A percentile compares a stretch with the other conserved stretches of the same genome.
Conservation (phyloP, 1,284 basidiomycete species). For the Leccinum griseonigrum region DNA sequence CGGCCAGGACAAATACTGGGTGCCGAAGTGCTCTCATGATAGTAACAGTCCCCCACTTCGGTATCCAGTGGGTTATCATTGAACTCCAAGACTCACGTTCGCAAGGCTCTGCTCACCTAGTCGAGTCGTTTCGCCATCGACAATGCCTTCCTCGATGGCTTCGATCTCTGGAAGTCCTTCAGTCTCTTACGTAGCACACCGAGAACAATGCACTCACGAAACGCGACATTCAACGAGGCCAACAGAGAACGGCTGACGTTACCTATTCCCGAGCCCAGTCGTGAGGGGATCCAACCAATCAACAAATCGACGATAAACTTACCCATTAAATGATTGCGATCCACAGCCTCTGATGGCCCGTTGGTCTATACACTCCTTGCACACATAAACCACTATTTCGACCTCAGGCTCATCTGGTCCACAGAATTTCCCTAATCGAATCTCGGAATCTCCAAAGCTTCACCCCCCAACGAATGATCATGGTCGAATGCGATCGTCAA, state of each 20-base stretch:
- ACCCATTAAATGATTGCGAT: conserved; percentile 38
- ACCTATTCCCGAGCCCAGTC: conserved; percentile 19
- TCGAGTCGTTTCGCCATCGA: not conserved
- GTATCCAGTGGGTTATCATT: not conserved
- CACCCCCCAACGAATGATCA: not conserved
- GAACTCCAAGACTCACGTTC: not conserved
- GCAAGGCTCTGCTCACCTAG: not conserved
- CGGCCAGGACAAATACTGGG: conserved; percentile 5
- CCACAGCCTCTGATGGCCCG: conserved; percentile 33
- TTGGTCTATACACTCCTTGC: conserved; percentile 37
- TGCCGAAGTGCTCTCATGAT: not conserved
- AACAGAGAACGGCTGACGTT: conserved; percentile 33
- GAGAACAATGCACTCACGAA: conserved; percentile 26
- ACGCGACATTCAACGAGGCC: conserved; percentile 36
- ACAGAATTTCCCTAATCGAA: conserved; percentile 37
- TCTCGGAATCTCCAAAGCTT: conserved; percentile 26
- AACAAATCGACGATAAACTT: not conserved
- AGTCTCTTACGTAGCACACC: not conserved
- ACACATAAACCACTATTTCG: conserved; percentile 40
- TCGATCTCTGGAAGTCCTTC: conserved; percentile 27
- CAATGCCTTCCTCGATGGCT: conserved; percentile 2
- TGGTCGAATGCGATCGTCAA: not conserved
- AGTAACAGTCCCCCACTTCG: not conserved
- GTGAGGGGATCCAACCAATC: not conserved
- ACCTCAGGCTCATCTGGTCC: conserved; percentile 37